Conservation (phyloP, 108 stramenopile species). For the Cyclotella distinguenda region DNA sequence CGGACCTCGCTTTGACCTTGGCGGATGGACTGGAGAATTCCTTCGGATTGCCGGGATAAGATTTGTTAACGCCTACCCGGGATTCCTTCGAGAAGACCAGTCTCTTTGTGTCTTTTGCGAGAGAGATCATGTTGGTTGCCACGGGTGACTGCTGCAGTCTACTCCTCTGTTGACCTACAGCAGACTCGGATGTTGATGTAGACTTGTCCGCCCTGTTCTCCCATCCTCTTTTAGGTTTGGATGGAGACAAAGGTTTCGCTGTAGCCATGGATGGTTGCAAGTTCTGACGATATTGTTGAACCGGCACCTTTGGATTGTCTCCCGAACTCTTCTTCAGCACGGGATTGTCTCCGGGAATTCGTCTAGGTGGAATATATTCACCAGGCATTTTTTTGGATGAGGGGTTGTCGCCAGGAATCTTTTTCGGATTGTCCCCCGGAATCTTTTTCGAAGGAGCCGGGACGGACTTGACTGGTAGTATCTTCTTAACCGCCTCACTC, state of each 20-base stretch:
- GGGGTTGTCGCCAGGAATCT: constrained; percentile 29
- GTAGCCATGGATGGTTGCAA: constrained; percentile 6
- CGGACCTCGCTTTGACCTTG: constrained; percentile 27
- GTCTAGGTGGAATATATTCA: constrained; percentile 8
- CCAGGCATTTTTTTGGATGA: constrained; percentile 24
- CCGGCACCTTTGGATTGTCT: constrained; percentile 43
- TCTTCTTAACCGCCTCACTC: constrained; percentile 17
- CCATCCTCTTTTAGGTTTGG: constrained; percentile 63
- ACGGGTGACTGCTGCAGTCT: constrained; percentile 12
- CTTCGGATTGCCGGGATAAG: neutral
- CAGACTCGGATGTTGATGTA: constrained; percentile 4
- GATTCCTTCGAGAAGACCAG: constrained; percentile 4
- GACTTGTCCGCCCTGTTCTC: constrained; percentile 48
- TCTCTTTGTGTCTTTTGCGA: constrained; percentile 21
- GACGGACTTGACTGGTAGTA: neutral
- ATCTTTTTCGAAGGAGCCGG: neutral
- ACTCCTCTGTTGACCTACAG: constrained; percentile 21
- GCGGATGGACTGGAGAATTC: constrained; percentile 14
- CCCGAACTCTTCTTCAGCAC: constrained; percentile 36
- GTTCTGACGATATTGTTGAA: constrained; percentile 30
- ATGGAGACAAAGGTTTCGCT: constrained; percentile 8
- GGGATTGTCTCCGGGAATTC: constrained; percentile 23
- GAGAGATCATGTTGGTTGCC: neutral
- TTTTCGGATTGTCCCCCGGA: constrained; percentile 4
- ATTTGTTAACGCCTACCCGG: neutral